phyloP scores from a whole-genome alignment of 2,329 filamentous ascomycete genomes.

The Apiospora koreana region DNA sequence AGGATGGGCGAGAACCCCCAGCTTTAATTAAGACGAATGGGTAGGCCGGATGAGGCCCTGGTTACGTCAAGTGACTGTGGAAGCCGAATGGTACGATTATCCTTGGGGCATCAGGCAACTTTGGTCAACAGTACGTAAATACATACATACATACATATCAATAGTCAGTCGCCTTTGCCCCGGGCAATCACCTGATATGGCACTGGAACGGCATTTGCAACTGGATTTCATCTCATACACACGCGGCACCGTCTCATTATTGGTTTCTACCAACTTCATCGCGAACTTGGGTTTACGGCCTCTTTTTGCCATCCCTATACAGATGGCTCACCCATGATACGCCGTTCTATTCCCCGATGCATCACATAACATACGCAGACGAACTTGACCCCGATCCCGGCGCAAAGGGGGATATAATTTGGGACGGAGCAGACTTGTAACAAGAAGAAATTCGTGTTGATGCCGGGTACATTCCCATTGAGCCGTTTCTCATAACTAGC shows the following conservation, averaged over 20 bases:
- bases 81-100: conserved; percentile 1
- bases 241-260: neutral
- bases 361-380: conserved; percentile 1
- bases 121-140: neutral
- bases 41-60: neutral
- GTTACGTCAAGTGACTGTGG: conserved; percentile 5
- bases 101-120: conserved; percentile 4
- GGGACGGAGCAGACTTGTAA: conserved; percentile 12
- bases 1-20: neutral
- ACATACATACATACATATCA: no score
- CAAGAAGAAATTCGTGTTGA: conserved; percentile 28
- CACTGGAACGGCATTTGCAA: neutral
- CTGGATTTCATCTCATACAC: neutral
- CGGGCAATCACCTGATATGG: neutral
- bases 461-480: conserved; percentile 39
- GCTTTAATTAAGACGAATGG: neutral
- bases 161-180: neutral
- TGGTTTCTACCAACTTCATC: conserved; percentile 5
- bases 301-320: neutral
- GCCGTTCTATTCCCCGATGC: neutral
- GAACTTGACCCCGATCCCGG: neutral
- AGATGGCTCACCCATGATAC: neutral
- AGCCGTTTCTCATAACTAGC: conserved; percentile 36
- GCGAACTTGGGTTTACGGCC: neutral
- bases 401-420: neutral